Conservation (phyloP, 108 stramenopile species). For the Cyclotella choctawhatcheeana region DNA sequence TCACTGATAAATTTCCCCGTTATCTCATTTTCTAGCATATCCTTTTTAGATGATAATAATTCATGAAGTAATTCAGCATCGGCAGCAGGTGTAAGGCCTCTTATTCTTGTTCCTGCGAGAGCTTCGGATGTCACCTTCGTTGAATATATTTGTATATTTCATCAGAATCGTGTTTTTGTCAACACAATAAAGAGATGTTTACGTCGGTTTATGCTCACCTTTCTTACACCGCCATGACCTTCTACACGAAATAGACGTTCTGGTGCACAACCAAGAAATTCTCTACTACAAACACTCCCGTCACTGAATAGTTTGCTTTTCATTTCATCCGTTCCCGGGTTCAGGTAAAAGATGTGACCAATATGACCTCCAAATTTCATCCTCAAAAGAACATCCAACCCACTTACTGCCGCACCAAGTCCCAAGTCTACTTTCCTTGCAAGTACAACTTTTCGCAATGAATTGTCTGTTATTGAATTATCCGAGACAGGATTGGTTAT, state of each 20-base stretch:
- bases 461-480: background rate
- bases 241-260: conserved; percentile 78
- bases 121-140: conserved; percentile 70
- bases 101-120: conserved; percentile 82
- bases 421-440: conserved; percentile 70
- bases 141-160: background rate
- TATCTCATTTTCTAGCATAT: conserved; percentile 78
- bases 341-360: conserved; percentile 79
- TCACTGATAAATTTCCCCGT: conserved; percentile 73
- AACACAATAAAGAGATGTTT: background rate
- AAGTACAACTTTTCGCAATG: conserved; percentile 73
- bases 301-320: background rate
- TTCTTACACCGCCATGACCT: conserved; percentile 34
- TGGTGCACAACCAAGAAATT: conserved; percentile 86
- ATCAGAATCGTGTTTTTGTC: too few species aligned
- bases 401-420: conserved; percentile 52
- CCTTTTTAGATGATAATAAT: conserved; percentile 74
- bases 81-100: conserved; percentile 70
- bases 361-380: conserved; percentile 75
- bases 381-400: conserved; percentile 69
- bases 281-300: conserved; percentile 21
- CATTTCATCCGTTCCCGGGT: conserved; percentile 45
- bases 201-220: background rate
- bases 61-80: conserved; percentile 73
- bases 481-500: conserved; percentile 28